A percentile compares a stretch with the other conserved stretches of the same genome.
Evolutionary conservation across 2,329 filamentous ascomycete species (phyloP).

Genomic region (Neonectria punicea): DNA sequence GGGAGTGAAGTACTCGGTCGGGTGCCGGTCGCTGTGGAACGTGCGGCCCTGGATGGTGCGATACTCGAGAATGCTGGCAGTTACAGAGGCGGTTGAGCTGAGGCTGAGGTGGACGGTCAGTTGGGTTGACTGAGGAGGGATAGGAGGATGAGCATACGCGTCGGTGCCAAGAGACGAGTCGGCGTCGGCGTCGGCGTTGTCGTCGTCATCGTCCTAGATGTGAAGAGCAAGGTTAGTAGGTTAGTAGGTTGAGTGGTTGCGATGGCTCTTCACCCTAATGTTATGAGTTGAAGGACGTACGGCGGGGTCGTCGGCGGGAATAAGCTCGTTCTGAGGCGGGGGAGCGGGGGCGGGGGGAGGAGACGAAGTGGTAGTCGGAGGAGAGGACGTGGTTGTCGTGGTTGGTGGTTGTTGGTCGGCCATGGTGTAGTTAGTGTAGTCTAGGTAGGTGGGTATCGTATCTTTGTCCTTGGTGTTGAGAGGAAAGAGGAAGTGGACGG

Average conservation of each 20-base stretch:
- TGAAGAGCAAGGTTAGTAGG: not conserved
- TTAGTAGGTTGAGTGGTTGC: not conserved
- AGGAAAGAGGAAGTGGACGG: not conserved
- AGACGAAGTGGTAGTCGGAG: not conserved
- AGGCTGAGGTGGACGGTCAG: not conserved
- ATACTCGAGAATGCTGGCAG: constrained; percentile 28
- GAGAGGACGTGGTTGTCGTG: constrained; percentile 5
- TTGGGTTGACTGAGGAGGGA: not conserved
- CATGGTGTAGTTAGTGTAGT: not conserved
- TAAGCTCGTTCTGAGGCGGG: constrained; percentile 33
- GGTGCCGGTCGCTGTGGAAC: constrained; percentile 25
- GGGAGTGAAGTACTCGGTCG: constrained; percentile 28
- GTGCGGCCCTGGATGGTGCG: constrained; percentile 27
- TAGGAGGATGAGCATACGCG: constrained; percentile 26
- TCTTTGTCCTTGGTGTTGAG: not conserved
- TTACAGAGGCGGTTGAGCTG: constrained; percentile 23
- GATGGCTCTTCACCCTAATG: constrained; percentile 1
- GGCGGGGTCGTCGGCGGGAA: constrained; percentile 34
- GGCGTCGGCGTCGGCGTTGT: constrained; percentile 32
- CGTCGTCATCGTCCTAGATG: constrained; percentile 19
- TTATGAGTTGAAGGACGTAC: constrained; percentile 6
- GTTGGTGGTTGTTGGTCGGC: not conserved
- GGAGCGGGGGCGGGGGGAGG: constrained; percentile 8
- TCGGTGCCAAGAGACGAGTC: constrained; percentile 38
- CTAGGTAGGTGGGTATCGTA: not conserved